Base-by-base conservation (phyloP, 2,329 filamentous ascomycete genomes). In the Dactylellina haptotyla region DNA sequence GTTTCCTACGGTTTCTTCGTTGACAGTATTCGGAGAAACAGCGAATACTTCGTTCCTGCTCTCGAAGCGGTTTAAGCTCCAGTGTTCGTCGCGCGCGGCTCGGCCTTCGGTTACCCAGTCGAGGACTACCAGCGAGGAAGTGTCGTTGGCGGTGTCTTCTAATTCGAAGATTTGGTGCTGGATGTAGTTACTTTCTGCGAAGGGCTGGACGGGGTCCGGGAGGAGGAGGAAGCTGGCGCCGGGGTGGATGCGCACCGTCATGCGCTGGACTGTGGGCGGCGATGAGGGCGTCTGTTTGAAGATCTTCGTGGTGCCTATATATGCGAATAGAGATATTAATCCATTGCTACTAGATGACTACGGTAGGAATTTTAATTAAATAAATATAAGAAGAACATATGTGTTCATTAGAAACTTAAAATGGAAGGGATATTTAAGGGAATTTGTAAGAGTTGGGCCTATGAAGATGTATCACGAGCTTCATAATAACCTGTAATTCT, bases 81-180 rank as follows among this genome's bases (percentile, higher is more conserved):
- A 99, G 75, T 92, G 86, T 82, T 99, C 95, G 23, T 93, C 93
- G 50, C 91, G 87, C 3, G 95, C 93, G 3, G 85, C 87, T 16
- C 95, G 87, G 5, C 95, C 95, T 79, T 94, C 91, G 1, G 89
- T 96, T 4, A 98, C 93, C 95, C 95, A 99, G 81, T 99, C 95
- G 48, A 97, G 83, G 1, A 96, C 85, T 79, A 93, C 96, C 12
- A 98, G 82, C 41, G 89, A 88, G 77, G 84, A 87, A 4, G 79
- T 81, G 6, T 83, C 81, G 5, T 79, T 80, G 3, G 26, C 48
- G 6, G 58, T 67, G 65, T 78, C 80, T 54, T 83, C 83, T 56
- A 89, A 81, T 34, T 85, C 85, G 81, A 97, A 97, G 18, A 88
- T 85, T 81, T 98, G 95, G 14, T 84, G 85, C 81, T 98, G 95